A percentile compares a stretch with the other conserved stretches of the same genome.
Evolutionary conservation across 2,329 filamentous ascomycete genomes (phyloP).

Genomic region (Onygenales sp.): DNA sequence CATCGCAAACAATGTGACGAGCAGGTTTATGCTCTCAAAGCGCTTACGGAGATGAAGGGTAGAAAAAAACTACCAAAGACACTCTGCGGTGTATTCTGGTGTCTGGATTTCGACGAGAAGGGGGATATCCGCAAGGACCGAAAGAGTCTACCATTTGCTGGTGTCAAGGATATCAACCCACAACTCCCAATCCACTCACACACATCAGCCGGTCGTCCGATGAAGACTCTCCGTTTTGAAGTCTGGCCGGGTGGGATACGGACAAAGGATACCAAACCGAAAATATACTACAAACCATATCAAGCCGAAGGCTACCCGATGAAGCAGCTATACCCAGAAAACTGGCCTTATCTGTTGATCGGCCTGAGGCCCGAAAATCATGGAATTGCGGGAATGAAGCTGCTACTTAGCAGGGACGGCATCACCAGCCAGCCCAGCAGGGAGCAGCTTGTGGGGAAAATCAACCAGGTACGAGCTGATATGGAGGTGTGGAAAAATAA

Average conservation of each 20-base stretch:
- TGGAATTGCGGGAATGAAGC: no score
- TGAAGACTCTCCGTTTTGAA: no score
- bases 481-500: neutral
- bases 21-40: neutral
- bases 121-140: neutral
- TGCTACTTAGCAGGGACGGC: no score
- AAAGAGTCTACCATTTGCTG: neutral
- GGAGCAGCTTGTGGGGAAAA: neutral
- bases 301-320: no score
- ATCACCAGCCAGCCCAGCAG: no score
- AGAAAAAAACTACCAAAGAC: neutral
- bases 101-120: neutral
- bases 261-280: no score
- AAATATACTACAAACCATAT: no score
- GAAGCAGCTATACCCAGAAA: no score
- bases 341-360: no score
- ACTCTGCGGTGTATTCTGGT: neutral
- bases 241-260: no score
- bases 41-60: neutral
- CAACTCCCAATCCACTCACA: neutral
- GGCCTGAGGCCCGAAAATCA: no score
- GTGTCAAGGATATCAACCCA: neutral
- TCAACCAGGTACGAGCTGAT: neutral
- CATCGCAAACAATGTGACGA: neutral
- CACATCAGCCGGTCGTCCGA: no score